Percentiles rank a stretch among this genome's conserved stretches.
phyloP scores from a whole-genome alignment of 2,329 filamentous ascomycete genomes.

The Sarocladium kiliense region DNA sequence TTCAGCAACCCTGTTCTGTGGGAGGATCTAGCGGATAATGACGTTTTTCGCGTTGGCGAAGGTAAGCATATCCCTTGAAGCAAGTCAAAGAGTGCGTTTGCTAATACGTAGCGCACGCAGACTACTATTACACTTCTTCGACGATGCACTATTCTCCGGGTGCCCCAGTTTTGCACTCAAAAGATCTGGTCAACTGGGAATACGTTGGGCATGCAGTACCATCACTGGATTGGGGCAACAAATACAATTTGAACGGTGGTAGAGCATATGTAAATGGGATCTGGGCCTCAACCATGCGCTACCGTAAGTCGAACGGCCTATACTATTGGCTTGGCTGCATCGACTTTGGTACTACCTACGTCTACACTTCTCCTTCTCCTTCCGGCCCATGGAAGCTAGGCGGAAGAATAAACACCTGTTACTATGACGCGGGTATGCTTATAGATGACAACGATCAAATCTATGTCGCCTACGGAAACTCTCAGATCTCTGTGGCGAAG shows the following conservation, averaged over 20 bases:
- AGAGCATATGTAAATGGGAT: constrained; percentile 46
- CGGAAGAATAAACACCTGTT: constrained; percentile 10
- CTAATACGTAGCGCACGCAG: too few species aligned
- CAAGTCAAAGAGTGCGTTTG: too few species aligned
- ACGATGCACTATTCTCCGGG: constrained; percentile 51
- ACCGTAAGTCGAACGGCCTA: constrained; percentile 11
- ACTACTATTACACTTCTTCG: constrained; percentile 49
- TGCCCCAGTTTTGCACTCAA: constrained; percentile 47
- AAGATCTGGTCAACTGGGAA: constrained; percentile 48
- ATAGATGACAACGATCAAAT: constrained; percentile 52
- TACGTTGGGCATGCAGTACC: constrained; percentile 34
- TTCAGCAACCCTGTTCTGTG: constrained; percentile 48
- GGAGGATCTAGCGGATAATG: constrained; percentile 50
- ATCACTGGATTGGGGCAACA: constrained; percentile 30
- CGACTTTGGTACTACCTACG: constrained; percentile 11
- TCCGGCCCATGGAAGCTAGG: constrained; percentile 8
- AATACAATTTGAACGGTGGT: constrained; percentile 33
- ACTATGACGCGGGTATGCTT: constrained; percentile 50
- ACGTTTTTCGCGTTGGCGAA: constrained; percentile 40
- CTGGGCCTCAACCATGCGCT: constrained; percentile 43
- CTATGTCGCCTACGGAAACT: constrained; percentile 50
- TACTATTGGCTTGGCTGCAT: constrained; percentile 15
- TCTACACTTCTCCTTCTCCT: constrained; percentile 11
- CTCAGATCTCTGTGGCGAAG: constrained; percentile 42
- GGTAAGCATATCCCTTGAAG: background rate